Conservation (phyloP, 176 grass and related monocot species). For the Puya raimondii region DNA sequence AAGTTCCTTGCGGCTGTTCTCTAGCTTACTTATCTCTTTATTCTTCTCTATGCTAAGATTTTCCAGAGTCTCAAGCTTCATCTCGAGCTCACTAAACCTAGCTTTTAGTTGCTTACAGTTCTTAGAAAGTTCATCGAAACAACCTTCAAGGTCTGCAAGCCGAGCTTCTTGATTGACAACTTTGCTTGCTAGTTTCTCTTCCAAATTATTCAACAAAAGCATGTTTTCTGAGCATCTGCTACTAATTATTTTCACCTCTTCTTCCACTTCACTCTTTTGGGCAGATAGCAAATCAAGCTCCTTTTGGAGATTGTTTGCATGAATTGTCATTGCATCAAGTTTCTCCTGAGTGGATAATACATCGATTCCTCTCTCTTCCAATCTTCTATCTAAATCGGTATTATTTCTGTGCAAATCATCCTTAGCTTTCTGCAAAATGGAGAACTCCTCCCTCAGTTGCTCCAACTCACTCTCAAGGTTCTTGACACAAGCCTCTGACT, state of each 20-base stretch:
- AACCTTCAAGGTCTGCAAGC: conserved; percentile 23
- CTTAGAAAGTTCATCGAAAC: conserved; percentile 17
- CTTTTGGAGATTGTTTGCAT: conserved; percentile 26
- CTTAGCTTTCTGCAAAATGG: conserved; percentile 27
- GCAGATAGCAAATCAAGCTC: conserved; percentile 31
- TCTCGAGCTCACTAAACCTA: conserved; percentile 32
- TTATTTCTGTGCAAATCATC: conserved; percentile 24
- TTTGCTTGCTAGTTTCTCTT: conserved; percentile 41
- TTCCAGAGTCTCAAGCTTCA: conserved; percentile 31
- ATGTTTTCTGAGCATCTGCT: conserved; percentile 29
- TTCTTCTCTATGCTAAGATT: conserved; percentile 33
- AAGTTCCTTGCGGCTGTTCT: conserved; percentile 21
- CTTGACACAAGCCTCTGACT: conserved; percentile 20
- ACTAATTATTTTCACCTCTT: conserved; percentile 43
- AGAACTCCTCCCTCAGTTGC: conserved; percentile 27
- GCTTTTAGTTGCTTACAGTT: conserved; percentile 37
- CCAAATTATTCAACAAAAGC: conserved; percentile 32
- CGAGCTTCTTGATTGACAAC: conserved; percentile 35
- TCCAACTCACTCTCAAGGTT: conserved; percentile 33
- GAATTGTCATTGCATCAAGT: conserved; percentile 32
- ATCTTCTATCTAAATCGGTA: conserved; percentile 28
- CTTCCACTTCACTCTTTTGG: conserved; percentile 41
- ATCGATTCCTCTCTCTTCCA: conserved; percentile 23
- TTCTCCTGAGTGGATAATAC: conserved; percentile 23
- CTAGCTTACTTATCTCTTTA: conserved; percentile 29